Percentiles rank a stretch among this genome's conserved stretches.
Conservation (phyloP, 257 asterid species). For the Voacanga thouarsii region DNA sequence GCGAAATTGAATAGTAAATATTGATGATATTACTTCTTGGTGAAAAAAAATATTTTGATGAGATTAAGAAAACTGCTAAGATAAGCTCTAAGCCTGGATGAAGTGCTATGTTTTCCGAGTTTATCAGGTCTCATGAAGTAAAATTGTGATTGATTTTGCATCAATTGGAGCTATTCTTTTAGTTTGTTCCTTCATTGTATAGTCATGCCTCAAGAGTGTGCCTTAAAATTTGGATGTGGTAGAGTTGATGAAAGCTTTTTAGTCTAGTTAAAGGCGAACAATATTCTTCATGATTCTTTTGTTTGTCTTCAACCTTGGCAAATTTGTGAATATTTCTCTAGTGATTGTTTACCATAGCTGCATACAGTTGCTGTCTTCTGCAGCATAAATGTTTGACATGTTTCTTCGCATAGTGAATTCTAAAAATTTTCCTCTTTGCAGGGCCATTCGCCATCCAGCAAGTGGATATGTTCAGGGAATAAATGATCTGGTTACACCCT, state of each 20-base stretch:
- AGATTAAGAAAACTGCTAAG: not conserved
- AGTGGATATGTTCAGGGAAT: slow-evolving; percentile 99
- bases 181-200: too few relatives aligned
- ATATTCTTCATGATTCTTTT: too few relatives aligned
- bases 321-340: not conserved
- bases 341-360: not conserved
- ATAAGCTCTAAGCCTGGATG: too few relatives aligned
- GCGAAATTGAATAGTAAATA: not conserved
- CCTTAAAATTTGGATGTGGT: too few relatives aligned
- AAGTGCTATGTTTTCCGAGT: not conserved
- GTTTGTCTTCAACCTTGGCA: not conserved
- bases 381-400: not conserved
- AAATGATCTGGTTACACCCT: slow-evolving; percentile 94
- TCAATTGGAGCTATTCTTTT: too few relatives aligned
- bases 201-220: too few relatives aligned
- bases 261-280: too few relatives aligned
- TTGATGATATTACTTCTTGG: too few relatives aligned
- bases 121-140: not conserved
- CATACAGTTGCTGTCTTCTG: not conserved
- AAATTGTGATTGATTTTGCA: too few relatives aligned
- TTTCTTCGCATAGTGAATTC: slow-evolving; percentile 13
- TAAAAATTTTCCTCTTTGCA: slow-evolving; percentile 24
- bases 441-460: slow-evolving; percentile 98
- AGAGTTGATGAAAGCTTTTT: too few relatives aligned
- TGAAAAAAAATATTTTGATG: too few relatives aligned